A percentile compares a stretch with the other conserved stretches of the same genome.
Evolutionary conservation across 2,329 filamentous ascomycete genomes (phyloP).

Genomic region (Pseudogymnoascus sp.): DNA sequence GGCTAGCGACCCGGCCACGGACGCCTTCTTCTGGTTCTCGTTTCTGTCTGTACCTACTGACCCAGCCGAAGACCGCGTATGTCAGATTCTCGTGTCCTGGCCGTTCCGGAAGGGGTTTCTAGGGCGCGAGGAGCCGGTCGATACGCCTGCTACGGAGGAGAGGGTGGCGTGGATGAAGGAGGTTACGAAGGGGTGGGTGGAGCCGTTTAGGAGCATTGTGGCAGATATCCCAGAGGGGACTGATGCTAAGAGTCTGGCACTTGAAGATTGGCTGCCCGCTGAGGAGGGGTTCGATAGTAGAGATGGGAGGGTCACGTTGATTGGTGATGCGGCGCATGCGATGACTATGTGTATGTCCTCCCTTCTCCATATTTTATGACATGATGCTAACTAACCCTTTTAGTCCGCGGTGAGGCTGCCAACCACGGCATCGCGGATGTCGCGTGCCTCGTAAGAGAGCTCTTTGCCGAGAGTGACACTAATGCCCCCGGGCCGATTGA

Average conservation of each 20-base stretch:
- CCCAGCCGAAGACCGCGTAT: constrained; percentile 33
- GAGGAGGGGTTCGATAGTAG: constrained; percentile 28
- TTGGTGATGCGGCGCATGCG: constrained; percentile 48
- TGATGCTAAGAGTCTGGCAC: constrained; percentile 37
- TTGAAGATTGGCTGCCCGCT: constrained; percentile 41
- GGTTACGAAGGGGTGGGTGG: constrained; percentile 39
- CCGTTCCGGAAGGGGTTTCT: constrained; percentile 33
- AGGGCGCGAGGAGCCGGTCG: constrained; percentile 26
- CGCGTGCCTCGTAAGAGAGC: constrained; percentile 33
- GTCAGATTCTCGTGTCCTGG: constrained; percentile 46
- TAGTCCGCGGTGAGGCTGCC: constrained; percentile 48
- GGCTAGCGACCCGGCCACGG: constrained; percentile 41
- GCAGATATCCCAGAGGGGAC: constrained; percentile 34
- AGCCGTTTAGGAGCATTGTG: constrained; percentile 39
- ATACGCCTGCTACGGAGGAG: constrained; percentile 35
- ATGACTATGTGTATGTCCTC: constrained; percentile 49
- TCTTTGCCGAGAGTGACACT: constrained; percentile 19
- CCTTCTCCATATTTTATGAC: not conserved
- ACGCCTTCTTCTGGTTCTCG: constrained; percentile 42
- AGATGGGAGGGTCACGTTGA: constrained; percentile 36
- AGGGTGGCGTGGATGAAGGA: constrained; percentile 35
- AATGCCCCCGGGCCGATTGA: constrained; percentile 18
- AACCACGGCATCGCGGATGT: constrained; percentile 49
- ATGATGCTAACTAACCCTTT: constrained; percentile 1
- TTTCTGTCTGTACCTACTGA: constrained; percentile 39